Evolutionary conservation across 1,284 basidiomycete genomes (phyloP), one percentile per base, ranked within the genome.

Genomic region (Ganoderma leucocontextum): DNA sequence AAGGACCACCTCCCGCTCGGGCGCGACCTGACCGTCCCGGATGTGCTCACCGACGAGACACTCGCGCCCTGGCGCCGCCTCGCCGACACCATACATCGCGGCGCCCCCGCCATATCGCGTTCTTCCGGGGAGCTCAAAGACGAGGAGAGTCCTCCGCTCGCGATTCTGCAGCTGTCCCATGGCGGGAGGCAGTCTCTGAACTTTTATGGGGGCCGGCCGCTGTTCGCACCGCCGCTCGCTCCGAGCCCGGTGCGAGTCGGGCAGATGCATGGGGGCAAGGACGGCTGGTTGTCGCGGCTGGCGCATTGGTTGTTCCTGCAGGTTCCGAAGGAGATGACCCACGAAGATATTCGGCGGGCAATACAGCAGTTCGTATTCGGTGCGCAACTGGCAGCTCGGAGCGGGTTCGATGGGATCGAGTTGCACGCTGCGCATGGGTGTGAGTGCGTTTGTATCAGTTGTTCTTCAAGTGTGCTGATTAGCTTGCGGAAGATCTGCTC

Each of bases 351-450:
- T 38, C 84, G 89, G 25, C 76, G 84, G 17, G 85, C 92, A 4
- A 85, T 95, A 0, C 80, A 84, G 0, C 83, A 81, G 15, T 99
- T 98, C 75, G 86, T 93, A 2, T 82, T 83, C 60, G 94, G 91
- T 2, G 94, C 95, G 0, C 78, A 82, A 64, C 76, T 93, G 41
- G 94, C 95, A 15, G 79, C 85, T 19, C 79, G 87, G 64, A 84
- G 92, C 35, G 95, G 95, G 0, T 98, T 97, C 78, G 95, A 98
- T 74, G 97, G 97, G 0, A 83, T 98, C 13, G 90, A 99, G 76
- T 73, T 99, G 25, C 97, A 99, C 80, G 93, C 87, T 39, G 92
- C 93, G 1, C 96, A 98, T 81, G 96, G 96, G 35, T 96, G 93
- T 93, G 67, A 81, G 92, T 79, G 12, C 41, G 57, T 33, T 35